Evolutionary conservation across 2,329 filamentous ascomycete species (phyloP).

Genomic region (Colletotrichum sp.): DNA sequence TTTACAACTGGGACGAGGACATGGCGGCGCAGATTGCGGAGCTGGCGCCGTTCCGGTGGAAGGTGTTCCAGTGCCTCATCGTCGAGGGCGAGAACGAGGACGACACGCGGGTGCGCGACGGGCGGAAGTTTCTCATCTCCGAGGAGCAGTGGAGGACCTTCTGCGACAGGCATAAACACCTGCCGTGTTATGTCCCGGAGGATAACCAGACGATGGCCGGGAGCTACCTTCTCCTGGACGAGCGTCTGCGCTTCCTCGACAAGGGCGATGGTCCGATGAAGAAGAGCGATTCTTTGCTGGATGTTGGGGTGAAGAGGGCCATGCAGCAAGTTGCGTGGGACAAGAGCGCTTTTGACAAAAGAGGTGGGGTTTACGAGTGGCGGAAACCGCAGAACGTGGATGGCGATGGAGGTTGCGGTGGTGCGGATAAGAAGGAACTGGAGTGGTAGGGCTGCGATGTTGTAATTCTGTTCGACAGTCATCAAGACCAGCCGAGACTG

Average conservation of each 20-base stretch:
- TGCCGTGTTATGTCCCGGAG: slow-evolving; percentile 51
- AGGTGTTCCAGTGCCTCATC: slow-evolving; percentile 59
- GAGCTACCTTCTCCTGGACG: slow-evolving; percentile 57
- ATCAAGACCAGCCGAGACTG: not conserved
- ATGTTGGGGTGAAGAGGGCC: slow-evolving; percentile 51
- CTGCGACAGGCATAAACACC: slow-evolving; percentile 45
- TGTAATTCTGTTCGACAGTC: not conserved
- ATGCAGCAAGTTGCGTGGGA: slow-evolving; percentile 52
- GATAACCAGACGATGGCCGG: slow-evolving; percentile 54
- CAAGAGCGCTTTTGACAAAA: slow-evolving; percentile 42
- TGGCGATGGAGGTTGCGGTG: not conserved
- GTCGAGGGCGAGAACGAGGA: slow-evolving; percentile 59
- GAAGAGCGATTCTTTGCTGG: slow-evolving; percentile 40
- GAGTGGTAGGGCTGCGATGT: not conserved
- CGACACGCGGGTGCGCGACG: slow-evolving; percentile 42
- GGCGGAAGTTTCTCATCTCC: slow-evolving; percentile 47
- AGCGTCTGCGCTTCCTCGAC: slow-evolving; percentile 56
- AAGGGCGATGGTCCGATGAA: slow-evolving; percentile 38
- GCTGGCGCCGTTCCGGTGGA: slow-evolving; percentile 58
- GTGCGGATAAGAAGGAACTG: not conserved
- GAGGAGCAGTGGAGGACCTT: slow-evolving; percentile 52
- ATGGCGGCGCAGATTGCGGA: slow-evolving; percentile 44
- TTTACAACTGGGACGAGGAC: slow-evolving; percentile 54
- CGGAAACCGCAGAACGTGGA: slow-evolving; percentile 24
- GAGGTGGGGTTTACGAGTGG: slow-evolving; percentile 58